Conservation (phyloP, 768 basidiomycete genomes). For the Inosperma sp. region DNA sequence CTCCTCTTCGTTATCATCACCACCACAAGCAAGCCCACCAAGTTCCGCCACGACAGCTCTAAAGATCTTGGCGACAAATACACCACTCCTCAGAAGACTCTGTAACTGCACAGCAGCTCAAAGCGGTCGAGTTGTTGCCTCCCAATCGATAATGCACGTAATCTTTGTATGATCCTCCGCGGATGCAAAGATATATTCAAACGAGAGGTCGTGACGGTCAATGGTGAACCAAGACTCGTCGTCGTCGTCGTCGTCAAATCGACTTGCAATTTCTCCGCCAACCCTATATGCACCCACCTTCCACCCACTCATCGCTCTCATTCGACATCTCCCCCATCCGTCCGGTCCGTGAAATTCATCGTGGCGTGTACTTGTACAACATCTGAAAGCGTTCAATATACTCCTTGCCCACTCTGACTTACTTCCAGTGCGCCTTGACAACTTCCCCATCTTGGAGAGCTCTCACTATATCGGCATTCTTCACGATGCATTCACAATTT, state of each 20-base stretch:
- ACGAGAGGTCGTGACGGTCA: slow-evolving; percentile 81
- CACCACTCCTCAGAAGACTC: slow-evolving; percentile 71
- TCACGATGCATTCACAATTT: too few relatives aligned
- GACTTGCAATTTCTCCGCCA: slow-evolving; percentile 29
- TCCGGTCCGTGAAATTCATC: too few relatives aligned
- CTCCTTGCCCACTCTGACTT: too few relatives aligned
- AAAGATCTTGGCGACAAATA: slow-evolving; percentile 69
- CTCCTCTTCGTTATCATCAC: too few relatives aligned
- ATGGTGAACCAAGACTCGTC: slow-evolving; percentile 64
- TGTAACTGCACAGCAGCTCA: slow-evolving; percentile 85
- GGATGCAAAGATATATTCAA: slow-evolving; percentile 84
- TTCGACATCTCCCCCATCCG: slow-evolving; percentile 75
- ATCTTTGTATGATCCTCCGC: slow-evolving; percentile 60
- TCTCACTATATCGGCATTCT: too few relatives aligned
- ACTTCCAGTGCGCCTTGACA: too few relatives aligned
- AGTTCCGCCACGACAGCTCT: slow-evolving; percentile 55
- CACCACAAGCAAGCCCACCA: slow-evolving; percentile 40
- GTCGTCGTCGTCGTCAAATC: slow-evolving; percentile 25
- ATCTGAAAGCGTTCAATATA: too few relatives aligned
- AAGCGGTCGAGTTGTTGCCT: slow-evolving; percentile 79
- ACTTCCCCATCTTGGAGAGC: too few relatives aligned
- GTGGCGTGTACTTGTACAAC: too few relatives aligned
- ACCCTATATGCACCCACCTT: slow-evolving; percentile 59
- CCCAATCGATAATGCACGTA: slow-evolving; percentile 87
- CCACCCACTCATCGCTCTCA: slow-evolving; percentile 77